Conservation (phyloP, 257 asterid genomes). For the Linaria vulgaris region DNA sequence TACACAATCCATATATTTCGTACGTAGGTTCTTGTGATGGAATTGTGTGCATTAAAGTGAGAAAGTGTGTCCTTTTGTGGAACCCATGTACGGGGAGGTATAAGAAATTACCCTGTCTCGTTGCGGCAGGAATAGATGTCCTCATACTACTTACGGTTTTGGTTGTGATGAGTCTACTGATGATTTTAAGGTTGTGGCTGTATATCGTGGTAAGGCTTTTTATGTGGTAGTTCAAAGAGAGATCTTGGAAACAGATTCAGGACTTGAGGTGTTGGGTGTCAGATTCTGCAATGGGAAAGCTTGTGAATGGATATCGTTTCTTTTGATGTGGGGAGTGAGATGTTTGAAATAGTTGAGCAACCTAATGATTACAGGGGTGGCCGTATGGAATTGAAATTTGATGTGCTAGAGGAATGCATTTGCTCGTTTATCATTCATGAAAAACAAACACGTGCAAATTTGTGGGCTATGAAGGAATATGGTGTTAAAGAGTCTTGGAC, state of each 20-base stretch:
- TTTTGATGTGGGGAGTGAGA: not conserved
- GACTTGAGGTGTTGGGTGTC: not conserved
- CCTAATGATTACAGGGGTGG: not conserved
- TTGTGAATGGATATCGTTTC: not conserved
- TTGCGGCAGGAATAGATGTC: not conserved
- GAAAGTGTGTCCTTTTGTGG: not conserved
- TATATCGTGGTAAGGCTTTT: not conserved
- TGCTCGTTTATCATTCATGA: not conserved
- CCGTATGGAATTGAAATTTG: not conserved
- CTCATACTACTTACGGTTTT: not conserved
- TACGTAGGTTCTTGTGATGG: slow-evolving; percentile 7
- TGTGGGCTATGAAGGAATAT: slow-evolving; percentile 13
- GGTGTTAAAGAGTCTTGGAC: slow-evolving; percentile 4
- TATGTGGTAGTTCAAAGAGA: not conserved
- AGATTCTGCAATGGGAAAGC: not conserved
- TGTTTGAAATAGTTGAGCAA: slow-evolving; percentile 4
- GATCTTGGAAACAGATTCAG: not conserved
- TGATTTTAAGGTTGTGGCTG: slow-evolving; percentile 1
- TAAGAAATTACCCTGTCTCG: too few relatives aligned
- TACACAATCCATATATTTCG: not conserved
- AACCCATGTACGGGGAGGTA: not conserved
- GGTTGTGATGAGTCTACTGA: too few relatives aligned
- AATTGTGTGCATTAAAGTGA: not conserved
- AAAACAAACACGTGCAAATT: not conserved
- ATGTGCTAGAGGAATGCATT: not conserved